Conservation (phyloP, 2,329 filamentous ascomycete genomes). For the Ilyonectria robusta region DNA sequence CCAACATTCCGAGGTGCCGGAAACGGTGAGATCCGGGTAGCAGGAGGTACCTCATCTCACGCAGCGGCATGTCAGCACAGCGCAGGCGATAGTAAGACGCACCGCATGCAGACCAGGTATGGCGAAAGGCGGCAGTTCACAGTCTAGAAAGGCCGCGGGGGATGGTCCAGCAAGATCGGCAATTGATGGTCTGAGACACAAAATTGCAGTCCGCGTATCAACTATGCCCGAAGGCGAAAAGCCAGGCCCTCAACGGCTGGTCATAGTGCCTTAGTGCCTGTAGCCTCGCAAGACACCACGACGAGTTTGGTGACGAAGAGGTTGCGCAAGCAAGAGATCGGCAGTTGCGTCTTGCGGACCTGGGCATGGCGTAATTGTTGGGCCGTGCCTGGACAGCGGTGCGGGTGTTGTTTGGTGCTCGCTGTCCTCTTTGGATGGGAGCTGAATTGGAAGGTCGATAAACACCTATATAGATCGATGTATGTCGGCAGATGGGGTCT, state of each 20-base stretch:
- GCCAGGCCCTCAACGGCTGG: conserved; percentile 9
- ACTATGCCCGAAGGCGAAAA: conserved; percentile 5
- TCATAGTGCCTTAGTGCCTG: conserved; percentile 27
- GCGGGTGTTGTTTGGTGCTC: conserved; percentile 6
- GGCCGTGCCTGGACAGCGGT: background rate
- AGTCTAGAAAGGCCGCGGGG: background rate
- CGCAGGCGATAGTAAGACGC: background rate
- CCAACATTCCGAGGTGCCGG: background rate
- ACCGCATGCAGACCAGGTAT: background rate
- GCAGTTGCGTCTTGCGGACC: conserved; percentile 37
- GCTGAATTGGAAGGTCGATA: background rate
- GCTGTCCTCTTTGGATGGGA: conserved; percentile 4
- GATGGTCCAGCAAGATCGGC: background rate
- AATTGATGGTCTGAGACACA: conserved; percentile 9
- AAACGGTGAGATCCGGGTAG: background rate
- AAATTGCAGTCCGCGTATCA: conserved; percentile 9
- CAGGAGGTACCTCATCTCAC: background rate
- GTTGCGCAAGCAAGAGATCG: conserved; percentile 35
- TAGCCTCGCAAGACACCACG: conserved; percentile 21
- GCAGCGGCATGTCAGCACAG: conserved; percentile 4
- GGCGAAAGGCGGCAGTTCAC: background rate
- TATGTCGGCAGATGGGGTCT: conserved; percentile 8
- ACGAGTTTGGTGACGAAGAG: conserved; percentile 18
- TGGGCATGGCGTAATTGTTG: conserved; percentile 37
- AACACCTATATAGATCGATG: conserved; percentile 4